Percentiles rank a stretch among this genome's conserved stretches.
These are phyloP conservation scores for Apophysomyces ossiformis DNA, from an alignment of 371 early-diverging fungal genomes.

Conservation along the genomic window DNA sequence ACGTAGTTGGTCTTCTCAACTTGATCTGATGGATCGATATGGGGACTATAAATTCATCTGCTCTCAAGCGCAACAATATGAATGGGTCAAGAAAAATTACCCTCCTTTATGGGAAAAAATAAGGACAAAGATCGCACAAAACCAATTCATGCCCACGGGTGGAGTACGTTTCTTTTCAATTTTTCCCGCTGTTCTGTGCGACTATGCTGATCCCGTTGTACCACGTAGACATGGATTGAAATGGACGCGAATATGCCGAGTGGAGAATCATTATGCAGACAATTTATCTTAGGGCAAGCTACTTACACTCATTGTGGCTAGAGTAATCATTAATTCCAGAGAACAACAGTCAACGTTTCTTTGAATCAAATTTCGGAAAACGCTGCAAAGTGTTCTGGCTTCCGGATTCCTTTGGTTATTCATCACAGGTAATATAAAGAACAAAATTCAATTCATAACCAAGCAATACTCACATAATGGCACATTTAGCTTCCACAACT, in stretches of 20 bases:
- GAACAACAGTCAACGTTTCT: constrained; percentile 70
- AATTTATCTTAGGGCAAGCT: not conserved
- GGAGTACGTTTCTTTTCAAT: constrained; percentile 44
- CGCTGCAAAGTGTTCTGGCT: constrained; percentile 89
- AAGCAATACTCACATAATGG: no score
- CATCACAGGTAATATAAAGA: constrained; percentile 24
- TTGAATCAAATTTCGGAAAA: constrained; percentile 79
- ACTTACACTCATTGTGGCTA: not conserved
- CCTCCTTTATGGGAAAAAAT: constrained; percentile 80
- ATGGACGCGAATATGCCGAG: constrained; percentile 97
- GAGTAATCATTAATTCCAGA: not conserved
- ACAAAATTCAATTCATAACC: not conserved
- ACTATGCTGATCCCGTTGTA: not conserved
- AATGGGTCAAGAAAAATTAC: constrained; percentile 85
- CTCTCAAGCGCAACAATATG: constrained; percentile 93
- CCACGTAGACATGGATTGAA: constrained; percentile 88
- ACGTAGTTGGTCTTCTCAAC: constrained; percentile 86
- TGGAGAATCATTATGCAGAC: constrained; percentile 88
- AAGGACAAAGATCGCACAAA: constrained; percentile 61
- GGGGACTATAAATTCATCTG: constrained; percentile 88
- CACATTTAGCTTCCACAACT: constrained; percentile 84
- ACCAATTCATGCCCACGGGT: constrained; percentile 89
- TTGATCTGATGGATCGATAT: constrained; percentile 77
- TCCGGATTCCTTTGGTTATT: constrained; percentile 85
- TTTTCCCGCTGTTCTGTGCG: not conserved